Percentiles rank a stretch among this genome's conserved stretches.
These are phyloP conservation scores for Aechmea fasciata DNA, from an alignment of 176 grass and related monocot genomes.

Conservation along the genomic window DNA sequence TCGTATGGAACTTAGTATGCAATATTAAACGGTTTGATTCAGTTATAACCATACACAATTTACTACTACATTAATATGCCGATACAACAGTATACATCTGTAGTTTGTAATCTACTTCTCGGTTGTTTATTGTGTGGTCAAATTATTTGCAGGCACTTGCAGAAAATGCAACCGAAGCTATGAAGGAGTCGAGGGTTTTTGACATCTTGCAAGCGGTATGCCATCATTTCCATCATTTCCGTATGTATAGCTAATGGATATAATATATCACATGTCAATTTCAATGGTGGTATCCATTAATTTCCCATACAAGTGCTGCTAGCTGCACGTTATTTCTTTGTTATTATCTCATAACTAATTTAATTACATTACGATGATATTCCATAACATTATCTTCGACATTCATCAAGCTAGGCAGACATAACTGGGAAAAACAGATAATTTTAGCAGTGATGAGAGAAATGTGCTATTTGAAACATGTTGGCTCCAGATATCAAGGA, in stretches of 20 bases:
- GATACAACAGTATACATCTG: neutral
- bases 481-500: too few relatives aligned
- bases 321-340: too few relatives aligned
- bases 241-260: neutral
- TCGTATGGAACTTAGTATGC: neutral
- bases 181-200: constrained; percentile 86
- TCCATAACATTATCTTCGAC: too few relatives aligned
- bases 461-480: too few relatives aligned
- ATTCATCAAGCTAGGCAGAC: too few relatives aligned
- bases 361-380: too few relatives aligned
- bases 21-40: neutral
- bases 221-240: constrained; percentile 21
- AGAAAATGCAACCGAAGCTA: constrained; percentile 74
- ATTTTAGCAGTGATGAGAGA: too few relatives aligned
- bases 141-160: constrained; percentile 66
- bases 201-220: constrained; percentile 84
- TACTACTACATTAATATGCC: neutral
- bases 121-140: neutral
- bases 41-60: neutral
- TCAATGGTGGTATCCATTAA: too few relatives aligned
- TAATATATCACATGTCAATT: too few relatives aligned
- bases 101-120: neutral
- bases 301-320: too few relatives aligned
- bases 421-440: too few relatives aligned
- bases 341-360: too few relatives aligned